A percentile compares a stretch with the other conserved stretches of the same genome.
Conservation (phyloP, 2,329 filamentous ascomycete species). For the Arthrobotrys megalospora region DNA sequence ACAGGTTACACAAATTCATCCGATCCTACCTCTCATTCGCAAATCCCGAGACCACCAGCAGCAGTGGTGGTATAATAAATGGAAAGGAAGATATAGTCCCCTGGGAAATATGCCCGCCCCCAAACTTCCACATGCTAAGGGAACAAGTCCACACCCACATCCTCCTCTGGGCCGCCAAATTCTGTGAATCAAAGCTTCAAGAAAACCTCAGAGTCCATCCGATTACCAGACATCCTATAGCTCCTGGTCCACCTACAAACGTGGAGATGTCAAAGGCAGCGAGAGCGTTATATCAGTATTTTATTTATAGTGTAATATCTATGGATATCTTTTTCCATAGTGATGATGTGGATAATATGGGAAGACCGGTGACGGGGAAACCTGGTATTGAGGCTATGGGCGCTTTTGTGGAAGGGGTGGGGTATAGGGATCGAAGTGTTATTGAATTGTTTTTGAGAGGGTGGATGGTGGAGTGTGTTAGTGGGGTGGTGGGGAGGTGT, state of each 20-base stretch:
- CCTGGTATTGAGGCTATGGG: slow-evolving; percentile 21
- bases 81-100: slow-evolving; percentile 17
- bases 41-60: slow-evolving; percentile 13
- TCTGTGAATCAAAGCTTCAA: slow-evolving; percentile 25
- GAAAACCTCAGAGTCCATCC: not conserved
- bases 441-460: slow-evolving; percentile 3
- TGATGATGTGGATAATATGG: slow-evolving; percentile 34
- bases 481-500: slow-evolving; percentile 5
- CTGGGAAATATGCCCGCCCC: slow-evolving; percentile 31
- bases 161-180: slow-evolving; percentile 31
- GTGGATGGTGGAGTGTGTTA: slow-evolving; percentile 30
- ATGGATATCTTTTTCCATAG: slow-evolving; percentile 24
- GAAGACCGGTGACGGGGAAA: slow-evolving; percentile 23
- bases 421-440: slow-evolving; percentile 23
- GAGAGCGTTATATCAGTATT: slow-evolving; percentile 41
- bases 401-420: slow-evolving; percentile 36
- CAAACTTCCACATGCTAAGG: slow-evolving; percentile 5
- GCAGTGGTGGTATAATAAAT: not conserved
- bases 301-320: slow-evolving; percentile 36
- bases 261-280: slow-evolving; percentile 31
- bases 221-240: not conserved
- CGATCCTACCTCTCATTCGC: slow-evolving; percentile 39
- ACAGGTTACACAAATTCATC: slow-evolving; percentile 20
- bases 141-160: not conserved
- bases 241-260: not conserved